Evolutionary conservation across 2,329 filamentous ascomycete genomes (phyloP).

Genomic region (Colletotrichum tropicale): DNA sequence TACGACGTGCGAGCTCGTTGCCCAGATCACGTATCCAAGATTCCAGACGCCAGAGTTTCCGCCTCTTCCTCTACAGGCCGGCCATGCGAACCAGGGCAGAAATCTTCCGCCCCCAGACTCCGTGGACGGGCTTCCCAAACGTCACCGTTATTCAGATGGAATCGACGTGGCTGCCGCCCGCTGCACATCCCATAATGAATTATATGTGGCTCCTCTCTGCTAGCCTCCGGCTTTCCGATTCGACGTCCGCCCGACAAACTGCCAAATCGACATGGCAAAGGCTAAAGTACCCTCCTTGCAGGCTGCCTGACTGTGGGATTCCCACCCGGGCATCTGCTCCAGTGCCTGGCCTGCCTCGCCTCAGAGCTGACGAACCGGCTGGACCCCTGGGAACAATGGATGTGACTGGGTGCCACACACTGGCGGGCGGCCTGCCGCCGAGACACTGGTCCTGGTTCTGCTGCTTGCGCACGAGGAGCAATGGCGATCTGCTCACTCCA

Average conservation of each 20-base stretch:
- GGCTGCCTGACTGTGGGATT: neutral
- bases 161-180: conserved; percentile 3
- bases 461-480: neutral
- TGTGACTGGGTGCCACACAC: neutral
- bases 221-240: conserved; percentile 4
- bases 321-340: neutral
- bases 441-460: neutral
- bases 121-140: neutral
- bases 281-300: neutral
- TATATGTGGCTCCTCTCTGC: neutral
- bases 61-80: neutral
- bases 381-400: neutral
- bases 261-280: conserved; percentile 1
- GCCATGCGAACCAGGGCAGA: conserved; percentile 6
- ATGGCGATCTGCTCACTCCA: conserved; percentile 1
- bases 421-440: neutral
- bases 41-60: neutral
- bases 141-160: conserved; percentile 19
- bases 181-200: neutral
- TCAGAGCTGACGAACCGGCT: neutral
- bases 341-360: neutral
- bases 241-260: neutral
- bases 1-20: neutral
- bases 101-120: neutral
- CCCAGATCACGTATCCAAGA: neutral